A percentile compares a stretch with the other conserved stretches of the same genome.
phyloP scores from a whole-genome alignment of 441 rosid genomes.

The Erodium moschatum region DNA sequence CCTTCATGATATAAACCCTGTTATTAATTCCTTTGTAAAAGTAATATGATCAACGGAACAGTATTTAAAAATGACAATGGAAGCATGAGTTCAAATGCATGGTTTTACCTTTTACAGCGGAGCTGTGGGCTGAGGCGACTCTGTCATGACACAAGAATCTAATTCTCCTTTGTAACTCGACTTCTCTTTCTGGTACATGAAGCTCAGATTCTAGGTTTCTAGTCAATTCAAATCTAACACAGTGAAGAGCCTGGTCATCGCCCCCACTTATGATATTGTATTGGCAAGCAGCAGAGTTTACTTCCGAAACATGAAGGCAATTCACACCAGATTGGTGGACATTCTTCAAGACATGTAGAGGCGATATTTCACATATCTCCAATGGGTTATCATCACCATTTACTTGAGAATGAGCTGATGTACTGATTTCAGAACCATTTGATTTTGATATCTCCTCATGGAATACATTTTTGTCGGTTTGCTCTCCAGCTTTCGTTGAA shows the following conservation, averaged over 20 bases:
- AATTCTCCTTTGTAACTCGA: slow-evolving; percentile 29
- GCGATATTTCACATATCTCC: slow-evolving; percentile 48
- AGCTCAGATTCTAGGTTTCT: slow-evolving; percentile 18
- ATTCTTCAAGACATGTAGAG: slow-evolving; percentile 41
- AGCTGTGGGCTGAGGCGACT: slow-evolving; percentile 66
- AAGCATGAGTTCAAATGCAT: slow-evolving; percentile 1
- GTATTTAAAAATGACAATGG: not conserved
- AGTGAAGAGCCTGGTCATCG: slow-evolving; percentile 86
- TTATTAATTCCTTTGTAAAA: slow-evolving; percentile 1
- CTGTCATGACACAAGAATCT: slow-evolving; percentile 36
- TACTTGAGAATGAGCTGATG: slow-evolving; percentile 23
- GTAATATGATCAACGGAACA: not conserved
- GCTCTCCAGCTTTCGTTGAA: too few species aligned
- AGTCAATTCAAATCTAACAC: slow-evolving; percentile 38
- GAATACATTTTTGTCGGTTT: too few species aligned
- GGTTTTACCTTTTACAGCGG: slow-evolving; percentile 76
- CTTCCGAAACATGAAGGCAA: slow-evolving; percentile 61
- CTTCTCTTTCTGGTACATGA: not conserved
- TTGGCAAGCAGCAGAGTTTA: slow-evolving; percentile 27
- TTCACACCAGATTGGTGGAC: slow-evolving; percentile 88
- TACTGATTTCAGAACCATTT: slow-evolving; percentile 19
- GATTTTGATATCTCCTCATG: slow-evolving; percentile 15
- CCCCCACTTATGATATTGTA: slow-evolving; percentile 70
- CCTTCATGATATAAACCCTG: slow-evolving; percentile 37
- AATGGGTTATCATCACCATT: slow-evolving; percentile 28